Base-by-base conservation (phyloP, 257 asterid genomes). In the Nicotiana knightiana region DNA sequence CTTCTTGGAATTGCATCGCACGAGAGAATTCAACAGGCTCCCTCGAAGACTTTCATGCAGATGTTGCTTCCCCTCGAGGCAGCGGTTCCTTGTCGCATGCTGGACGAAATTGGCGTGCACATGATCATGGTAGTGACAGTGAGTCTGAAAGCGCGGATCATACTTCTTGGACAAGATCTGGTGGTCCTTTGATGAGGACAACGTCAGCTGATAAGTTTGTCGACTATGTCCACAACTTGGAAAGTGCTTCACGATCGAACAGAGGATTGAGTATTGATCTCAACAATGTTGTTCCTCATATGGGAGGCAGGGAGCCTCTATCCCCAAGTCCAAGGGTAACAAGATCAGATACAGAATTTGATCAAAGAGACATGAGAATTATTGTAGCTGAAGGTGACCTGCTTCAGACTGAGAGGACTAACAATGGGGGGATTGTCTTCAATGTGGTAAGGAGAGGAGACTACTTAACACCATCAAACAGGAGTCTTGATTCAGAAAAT, bases 111-210 rank as follows among this genome's bases (percentile, higher is more conserved):
- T 86, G 87, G 90, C 90, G 90, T 21, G 3, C 82, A 0, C 92
- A 86, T 24, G 99, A 93, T 46, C 78, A 71, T 9, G 97, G 97
- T 12, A 93, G 97, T 54, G 98, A 94, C 21, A 91, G 97, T 63
- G 99, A 96, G 79, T 87, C 98, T 0, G 99, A 96, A 85, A 86
- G 84, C 37, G 88, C 81, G 1, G 98, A 93, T 62, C 87, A 83
- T 71, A 87, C 64, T 76, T 88, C 97, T 1, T 96, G 99, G 99
- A 96, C 99, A 0, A 88, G 94, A 81, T 88, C 97, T 1, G 99
- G 99, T n/a, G 99, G 99, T 33, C 99, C 98, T 1, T 82, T 96
- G 91, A 96, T 96, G 99, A 90, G 99, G 87, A 94, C 98, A 0
- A 92, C 97, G 54, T 96, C 99, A 0, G 93, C 99, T 0, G 98